Evolutionary conservation across 768 basidiomycete species (phyloP), one percentile per base, ranked within the genome.

Genomic region (Mycena maculata): DNA sequence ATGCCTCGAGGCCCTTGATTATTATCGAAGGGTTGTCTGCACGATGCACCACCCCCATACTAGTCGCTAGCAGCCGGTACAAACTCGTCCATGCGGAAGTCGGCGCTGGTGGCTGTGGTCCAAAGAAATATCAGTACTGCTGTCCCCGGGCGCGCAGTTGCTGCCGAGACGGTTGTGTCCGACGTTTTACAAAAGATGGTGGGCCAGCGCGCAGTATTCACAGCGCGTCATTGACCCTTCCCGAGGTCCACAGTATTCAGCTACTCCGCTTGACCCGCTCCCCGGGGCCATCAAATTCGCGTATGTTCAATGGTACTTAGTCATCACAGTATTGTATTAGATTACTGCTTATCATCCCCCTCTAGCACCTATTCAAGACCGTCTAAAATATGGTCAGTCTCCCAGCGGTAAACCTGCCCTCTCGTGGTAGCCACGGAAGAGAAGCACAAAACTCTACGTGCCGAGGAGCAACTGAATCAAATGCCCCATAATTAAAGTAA

Each of bases 121-220:
- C 33, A 53, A 9, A 30, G 22, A 12, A 50, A 50, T 13, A 30
- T 62, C 27, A 49, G 48, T 20, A 25, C 38, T 3, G 36, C 31
- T 11, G 49, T 20, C 8, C 50, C 60, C 3, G 50, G 38, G 36
- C 11, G 39, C 39, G 9, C 39, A 18, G 8, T 41, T 20, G 39
- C 5, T 9, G 53, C 36, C n/a, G 48, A 52, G 18, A 36, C 38
- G 36, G 49, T 62, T 28, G 60, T 62, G 11, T 62, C 60, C 6
- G 33, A 62, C 25, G 48, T 62, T 7, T 38, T 62, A 47, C 60
- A 41, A 15, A 33, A 20, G 48, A 53, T 62, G 49, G 6, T 62
- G 18, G 31, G 9, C 4, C 27, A 47, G 45, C 20, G 4, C 28
- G 10, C 16, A 15, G 9, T 7, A 8, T 9, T 22, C 49, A 28